These are phyloP conservation scores for Creolimax fragrantissima DNA, from an alignment of 78 protist genomes.

Conservation along the genomic window DNA sequence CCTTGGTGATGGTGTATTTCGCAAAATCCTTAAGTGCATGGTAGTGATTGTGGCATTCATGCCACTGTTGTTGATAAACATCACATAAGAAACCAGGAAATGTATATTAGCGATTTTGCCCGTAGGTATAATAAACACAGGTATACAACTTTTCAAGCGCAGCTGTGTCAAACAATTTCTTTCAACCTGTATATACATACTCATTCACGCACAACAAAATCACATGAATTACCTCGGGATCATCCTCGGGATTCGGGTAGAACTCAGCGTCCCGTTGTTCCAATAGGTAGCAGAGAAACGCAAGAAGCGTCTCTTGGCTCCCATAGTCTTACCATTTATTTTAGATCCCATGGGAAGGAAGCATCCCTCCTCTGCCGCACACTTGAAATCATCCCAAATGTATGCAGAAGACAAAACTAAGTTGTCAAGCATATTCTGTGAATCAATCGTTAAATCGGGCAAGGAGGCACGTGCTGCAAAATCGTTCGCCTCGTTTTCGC, in stretches of 20 bases:
- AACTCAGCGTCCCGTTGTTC: background rate
- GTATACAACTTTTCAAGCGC: too few species aligned
- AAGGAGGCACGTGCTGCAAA: background rate
- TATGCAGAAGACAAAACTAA: background rate
- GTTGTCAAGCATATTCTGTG: background rate
- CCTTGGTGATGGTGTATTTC: background rate
- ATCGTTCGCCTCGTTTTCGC: background rate
- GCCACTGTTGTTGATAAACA: too few species aligned
- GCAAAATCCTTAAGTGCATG: slow-evolving; percentile 8
- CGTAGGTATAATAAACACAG: too few species aligned
- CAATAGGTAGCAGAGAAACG: background rate
- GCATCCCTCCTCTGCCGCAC: background rate
- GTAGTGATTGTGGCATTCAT: slow-evolving; percentile 22
- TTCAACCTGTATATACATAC: background rate
- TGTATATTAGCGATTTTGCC: too few species aligned
- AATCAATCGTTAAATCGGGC: background rate
- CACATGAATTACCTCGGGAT: too few species aligned
- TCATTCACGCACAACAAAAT: too few species aligned
- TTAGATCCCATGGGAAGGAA: background rate
- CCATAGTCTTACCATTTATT: background rate
- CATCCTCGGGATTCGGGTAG: background rate
- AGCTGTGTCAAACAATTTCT: too few species aligned
- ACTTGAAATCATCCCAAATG: background rate
- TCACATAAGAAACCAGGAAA: too few species aligned
- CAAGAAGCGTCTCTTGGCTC: background rate